Evolutionary conservation across 139 green algal genomes (phyloP), one percentile per base, ranked within the genome.

Genomic region (Chlorella vulgaris): DNA sequence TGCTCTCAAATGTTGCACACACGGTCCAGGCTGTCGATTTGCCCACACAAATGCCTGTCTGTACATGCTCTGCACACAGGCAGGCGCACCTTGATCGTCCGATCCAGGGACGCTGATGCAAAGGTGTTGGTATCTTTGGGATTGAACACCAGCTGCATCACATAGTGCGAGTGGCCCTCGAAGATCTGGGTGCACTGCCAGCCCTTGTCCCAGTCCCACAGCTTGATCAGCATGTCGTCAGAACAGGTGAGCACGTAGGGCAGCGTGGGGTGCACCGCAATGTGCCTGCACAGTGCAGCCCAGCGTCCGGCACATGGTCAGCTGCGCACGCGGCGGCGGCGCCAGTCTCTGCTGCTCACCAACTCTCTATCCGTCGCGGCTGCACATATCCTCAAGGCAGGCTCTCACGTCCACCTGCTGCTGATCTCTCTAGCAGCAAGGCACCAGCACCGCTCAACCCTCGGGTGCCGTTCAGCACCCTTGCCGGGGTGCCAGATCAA

Each of bases 71-170:
- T n/a, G n/a, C n/a, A n/a, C n/a, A n/a, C n/a, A n/a, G n/a, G n/a
- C n/a, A n/a, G n/a, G n/a, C 66, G 7, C 78, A 96, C 94, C 91
- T 99, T 99, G 86, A 99, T 91, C 15, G 93, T 98, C 61, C 96
- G 89, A 83, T 99, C 97, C 50, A 99, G 87, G 0, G 95, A 99
- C 19, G 97, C 97, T 15, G 88, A 95, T 0, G 97, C 97, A 90
- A 99, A 99, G 31, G 97, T 99, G 91, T 98, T 98, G 79, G 94
- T 97, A 89, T 99, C 97, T 87, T 99, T 99, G 62, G 97, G 97
- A 90, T 99, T 99, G 89, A 99, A 98, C 2, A 89, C 85, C 24
- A 98, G 93, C 83, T 97, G 92, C 97, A 99, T 99, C 76, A 99
- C 97, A 75, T 99, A 99, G 90, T 99, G 97, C 13, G 90, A 94